phyloP scores from a whole-genome alignment of 805 yeast genomes.

The Lachancea sp. region DNA sequence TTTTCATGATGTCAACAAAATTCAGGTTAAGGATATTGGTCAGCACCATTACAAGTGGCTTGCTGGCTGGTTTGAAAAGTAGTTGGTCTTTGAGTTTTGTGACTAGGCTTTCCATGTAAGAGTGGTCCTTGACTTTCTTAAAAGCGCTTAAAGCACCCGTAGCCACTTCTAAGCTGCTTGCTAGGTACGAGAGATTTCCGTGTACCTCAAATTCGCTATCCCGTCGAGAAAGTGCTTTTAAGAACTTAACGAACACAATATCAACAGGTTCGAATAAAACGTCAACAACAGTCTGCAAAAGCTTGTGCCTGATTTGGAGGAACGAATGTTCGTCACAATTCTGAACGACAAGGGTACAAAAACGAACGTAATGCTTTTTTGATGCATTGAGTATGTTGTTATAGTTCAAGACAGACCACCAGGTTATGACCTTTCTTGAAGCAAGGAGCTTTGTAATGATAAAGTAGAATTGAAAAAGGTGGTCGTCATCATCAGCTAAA shows the following conservation, averaged over 20 bases:
- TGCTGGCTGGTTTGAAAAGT: background rate
- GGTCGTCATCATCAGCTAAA: constrained; percentile 11
- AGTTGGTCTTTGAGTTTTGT: constrained; percentile 8
- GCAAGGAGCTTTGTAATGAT: constrained; percentile 19
- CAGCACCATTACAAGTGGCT: constrained; percentile 5
- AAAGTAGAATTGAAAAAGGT: constrained; percentile 24
- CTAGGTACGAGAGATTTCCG: constrained; percentile 1
- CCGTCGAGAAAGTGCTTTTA: constrained; percentile 16
- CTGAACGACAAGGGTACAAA: constrained; percentile 15
- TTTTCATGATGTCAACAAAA: constrained; percentile 19
- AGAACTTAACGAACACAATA: constrained; percentile 10
- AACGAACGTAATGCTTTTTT: constrained; percentile 12
- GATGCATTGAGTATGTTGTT: constrained; percentile 15
- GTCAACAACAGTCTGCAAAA: constrained; percentile 16
- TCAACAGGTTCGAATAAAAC: constrained; percentile 10
- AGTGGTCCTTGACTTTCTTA: constrained; percentile 11
- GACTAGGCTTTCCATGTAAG: constrained; percentile 13
- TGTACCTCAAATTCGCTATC: constrained; percentile 11
- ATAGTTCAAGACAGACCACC: constrained; percentile 31
- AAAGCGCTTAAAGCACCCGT: constrained; percentile 15
- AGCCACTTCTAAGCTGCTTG: constrained; percentile 7
- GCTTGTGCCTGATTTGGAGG: constrained; percentile 15
- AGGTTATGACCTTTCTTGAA: constrained; percentile 17
- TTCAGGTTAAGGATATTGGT: constrained; percentile 18
- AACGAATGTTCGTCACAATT: constrained; percentile 23